phyloP scores from a whole-genome alignment of 2,329 filamentous ascomycete genomes.

The Paradendryphiella salina region DNA sequence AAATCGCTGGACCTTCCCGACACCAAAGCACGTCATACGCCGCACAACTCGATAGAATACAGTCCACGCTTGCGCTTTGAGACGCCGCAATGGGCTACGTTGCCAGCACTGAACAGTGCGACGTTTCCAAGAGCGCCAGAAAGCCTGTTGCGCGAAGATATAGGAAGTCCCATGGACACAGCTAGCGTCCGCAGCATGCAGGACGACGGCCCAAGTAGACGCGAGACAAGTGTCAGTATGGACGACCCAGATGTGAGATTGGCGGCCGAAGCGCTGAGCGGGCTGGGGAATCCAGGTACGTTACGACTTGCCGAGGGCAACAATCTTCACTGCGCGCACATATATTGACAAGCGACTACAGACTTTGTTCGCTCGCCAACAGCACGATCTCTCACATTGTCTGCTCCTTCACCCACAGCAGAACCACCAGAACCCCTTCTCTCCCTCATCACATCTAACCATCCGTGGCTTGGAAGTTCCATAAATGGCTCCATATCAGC shows the following conservation, averaged over 20 bases:
- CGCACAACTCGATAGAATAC: constrained; percentile 40
- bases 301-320: constrained; percentile 16
- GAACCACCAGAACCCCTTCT: constrained; percentile 75
- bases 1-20: constrained; percentile 49
- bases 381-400: constrained; percentile 36
- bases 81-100: constrained; percentile 31
- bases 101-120: constrained; percentile 32
- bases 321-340: not conserved
- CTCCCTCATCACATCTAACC: constrained; percentile 82
- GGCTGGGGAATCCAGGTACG: constrained; percentile 54
- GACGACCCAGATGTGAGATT: constrained; percentile 55
- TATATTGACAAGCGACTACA: constrained; percentile 30
- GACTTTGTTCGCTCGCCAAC: constrained; percentile 51
- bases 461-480: constrained; percentile 81
- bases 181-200: constrained; percentile 51
- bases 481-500: constrained; percentile 83
- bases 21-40: constrained; percentile 30
- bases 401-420: constrained; percentile 46
- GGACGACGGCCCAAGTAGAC: constrained; percentile 33
- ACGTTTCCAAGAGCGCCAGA: constrained; percentile 43
- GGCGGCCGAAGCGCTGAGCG: constrained; percentile 56
- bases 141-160: constrained; percentile 33
- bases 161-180: constrained; percentile 51
- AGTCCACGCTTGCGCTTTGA: constrained; percentile 38
- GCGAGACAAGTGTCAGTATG: constrained; percentile 52